phyloP scores from a whole-genome alignment of 1,139 yeast species.

The Geotrichum reessii region DNA sequence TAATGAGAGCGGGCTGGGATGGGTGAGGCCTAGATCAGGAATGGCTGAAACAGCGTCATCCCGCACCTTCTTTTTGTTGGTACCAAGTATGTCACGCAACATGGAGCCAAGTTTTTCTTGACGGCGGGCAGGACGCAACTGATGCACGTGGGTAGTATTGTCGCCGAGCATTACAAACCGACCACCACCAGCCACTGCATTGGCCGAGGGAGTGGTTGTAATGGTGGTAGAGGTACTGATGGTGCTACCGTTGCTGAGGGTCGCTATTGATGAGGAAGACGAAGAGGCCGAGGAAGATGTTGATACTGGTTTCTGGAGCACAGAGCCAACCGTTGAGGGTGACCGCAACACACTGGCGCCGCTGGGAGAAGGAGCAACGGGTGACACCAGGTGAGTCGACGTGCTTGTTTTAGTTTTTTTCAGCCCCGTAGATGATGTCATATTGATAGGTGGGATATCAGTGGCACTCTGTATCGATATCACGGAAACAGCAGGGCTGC shows the following conservation, averaged over 20 bases:
- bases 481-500: neutral
- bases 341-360: neutral
- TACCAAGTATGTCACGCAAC: slow-evolving; percentile 72
- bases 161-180: slow-evolving; percentile 14
- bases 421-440: slow-evolving; percentile 1
- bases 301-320: slow-evolving; percentile 1
- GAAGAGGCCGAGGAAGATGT: slow-evolving; percentile 13
- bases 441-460: slow-evolving; percentile 13
- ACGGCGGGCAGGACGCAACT: slow-evolving; percentile 66
- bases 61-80: slow-evolving; percentile 60
- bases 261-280: slow-evolving; percentile 5
- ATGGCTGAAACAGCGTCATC: slow-evolving; percentile 81
- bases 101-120: slow-evolving; percentile 83
- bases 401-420: neutral
- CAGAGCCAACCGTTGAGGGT: neutral
- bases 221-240: neutral
- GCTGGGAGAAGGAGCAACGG: neutral
- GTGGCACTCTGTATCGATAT: neutral
- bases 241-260: neutral
- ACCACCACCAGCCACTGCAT: slow-evolving; percentile 11
- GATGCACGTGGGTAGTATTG: slow-evolving; percentile 57
- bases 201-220: slow-evolving; percentile 15
- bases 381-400: neutral
- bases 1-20: slow-evolving; percentile 41
- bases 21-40: slow-evolving; percentile 45